phyloP scores from a whole-genome alignment of 352 stramenopile species.

The Globisporangium megalacanthum region DNA sequence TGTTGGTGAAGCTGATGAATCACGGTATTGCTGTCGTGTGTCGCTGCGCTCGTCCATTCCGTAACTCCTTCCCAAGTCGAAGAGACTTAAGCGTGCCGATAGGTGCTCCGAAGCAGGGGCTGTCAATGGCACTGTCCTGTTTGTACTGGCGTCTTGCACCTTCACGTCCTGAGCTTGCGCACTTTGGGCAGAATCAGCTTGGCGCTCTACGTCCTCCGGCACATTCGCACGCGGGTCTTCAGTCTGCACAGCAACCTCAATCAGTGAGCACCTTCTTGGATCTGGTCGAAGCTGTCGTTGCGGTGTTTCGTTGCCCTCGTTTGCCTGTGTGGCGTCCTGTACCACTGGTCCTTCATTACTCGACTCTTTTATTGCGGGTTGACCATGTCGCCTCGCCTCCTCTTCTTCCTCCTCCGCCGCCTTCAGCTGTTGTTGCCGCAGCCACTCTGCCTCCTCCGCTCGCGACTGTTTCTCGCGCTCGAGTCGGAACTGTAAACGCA shows the following conservation, averaged over 20 bases:
- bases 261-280: not conserved
- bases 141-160: no score
- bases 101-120: slow-evolving; percentile 9
- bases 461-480: slow-evolving; percentile 17
- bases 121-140: not conserved
- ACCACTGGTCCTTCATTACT: not conserved
- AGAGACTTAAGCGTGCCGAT: slow-evolving; percentile 31
- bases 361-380: not conserved
- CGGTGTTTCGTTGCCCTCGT: no score
- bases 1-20: not conserved
- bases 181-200: not conserved
- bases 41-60: slow-evolving; percentile 10
- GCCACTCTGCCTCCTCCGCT: slow-evolving; percentile 13
- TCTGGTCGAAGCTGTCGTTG: no score
- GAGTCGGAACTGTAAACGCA: slow-evolving; percentile 44
- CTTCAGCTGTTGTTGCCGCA: slow-evolving; percentile 1
- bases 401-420: not conserved
- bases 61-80: slow-evolving; percentile 33
- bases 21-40: not conserved
- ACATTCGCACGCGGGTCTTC: not conserved
- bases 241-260: slow-evolving; percentile 13
- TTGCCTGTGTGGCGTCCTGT: not conserved
- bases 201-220: not conserved
- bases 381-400: not conserved
- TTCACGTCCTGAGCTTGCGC: not conserved